phyloP scores from a whole-genome alignment of 176 grass and related monocot genomes.

The Carex myosuroides region DNA sequence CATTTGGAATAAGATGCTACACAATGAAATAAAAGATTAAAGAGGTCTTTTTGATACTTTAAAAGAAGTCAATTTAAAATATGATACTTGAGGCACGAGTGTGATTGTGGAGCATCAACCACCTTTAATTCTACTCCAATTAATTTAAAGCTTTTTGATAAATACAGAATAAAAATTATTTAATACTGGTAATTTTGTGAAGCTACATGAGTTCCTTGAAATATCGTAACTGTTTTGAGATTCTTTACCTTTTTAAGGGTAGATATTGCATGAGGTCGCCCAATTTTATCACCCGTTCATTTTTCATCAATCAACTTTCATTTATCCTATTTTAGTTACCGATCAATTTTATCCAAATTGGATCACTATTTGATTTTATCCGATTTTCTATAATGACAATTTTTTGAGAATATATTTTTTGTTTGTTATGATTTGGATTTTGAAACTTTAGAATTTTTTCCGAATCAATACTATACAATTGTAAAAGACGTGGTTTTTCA shows the following conservation, averaged over 20 bases:
- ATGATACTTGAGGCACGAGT: not conserved
- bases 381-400: not conserved
- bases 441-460: not conserved
- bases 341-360: not conserved
- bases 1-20: not conserved
- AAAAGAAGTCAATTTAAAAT: constrained; percentile 11
- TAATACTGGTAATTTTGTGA: not conserved
- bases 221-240: not conserved
- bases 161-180: not conserved
- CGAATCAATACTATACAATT: not conserved
- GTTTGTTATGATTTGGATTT: not conserved
- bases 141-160: not conserved
- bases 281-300: not conserved
- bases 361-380: not conserved
- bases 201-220: not conserved
- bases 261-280: not conserved
- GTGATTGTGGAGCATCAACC: not conserved
- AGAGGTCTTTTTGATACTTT: not conserved
- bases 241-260: not conserved
- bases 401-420: not conserved
- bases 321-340: not conserved
- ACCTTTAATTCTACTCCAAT: not conserved
- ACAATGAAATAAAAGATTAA: not conserved
- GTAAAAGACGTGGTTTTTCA: not conserved
- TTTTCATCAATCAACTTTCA: not conserved